Evolutionary conservation across 176 grass and related monocot genomes (phyloP).

Genomic region (Eleusine coracana): DNA sequence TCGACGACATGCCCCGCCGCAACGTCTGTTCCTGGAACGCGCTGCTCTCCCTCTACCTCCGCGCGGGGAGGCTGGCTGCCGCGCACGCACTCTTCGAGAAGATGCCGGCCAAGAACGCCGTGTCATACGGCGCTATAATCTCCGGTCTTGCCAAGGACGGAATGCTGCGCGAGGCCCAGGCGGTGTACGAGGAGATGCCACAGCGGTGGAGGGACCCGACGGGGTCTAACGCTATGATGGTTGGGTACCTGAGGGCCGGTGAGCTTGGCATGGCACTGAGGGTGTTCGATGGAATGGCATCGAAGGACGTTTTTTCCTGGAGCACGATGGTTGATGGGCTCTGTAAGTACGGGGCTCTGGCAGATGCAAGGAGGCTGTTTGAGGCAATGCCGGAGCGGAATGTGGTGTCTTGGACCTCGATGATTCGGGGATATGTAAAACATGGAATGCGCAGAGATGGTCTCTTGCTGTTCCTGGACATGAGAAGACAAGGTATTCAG

Average conservation of each 20-base stretch:
- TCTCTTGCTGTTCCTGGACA: slow-evolving; percentile 56
- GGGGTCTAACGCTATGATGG: slow-evolving; percentile 54
- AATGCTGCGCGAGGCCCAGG: slow-evolving; percentile 58
- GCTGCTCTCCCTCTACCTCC: slow-evolving; percentile 57
- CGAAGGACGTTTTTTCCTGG: slow-evolving; percentile 66
- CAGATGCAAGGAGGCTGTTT: slow-evolving; percentile 57
- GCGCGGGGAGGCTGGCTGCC: slow-evolving; percentile 12
- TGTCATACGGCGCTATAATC: slow-evolving; percentile 66
- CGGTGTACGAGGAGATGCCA: slow-evolving; percentile 51
- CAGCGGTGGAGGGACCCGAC: slow-evolving; percentile 51
- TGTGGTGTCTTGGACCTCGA: slow-evolving; percentile 77
- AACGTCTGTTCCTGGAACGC: slow-evolving; percentile 71
- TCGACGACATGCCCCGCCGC: slow-evolving; percentile 67
- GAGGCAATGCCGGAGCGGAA: slow-evolving; percentile 66
- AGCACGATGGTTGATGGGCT: slow-evolving; percentile 61
- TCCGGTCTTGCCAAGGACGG: slow-evolving; percentile 58
- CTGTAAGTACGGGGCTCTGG: slow-evolving; percentile 57
- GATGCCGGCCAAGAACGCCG: slow-evolving; percentile 57
- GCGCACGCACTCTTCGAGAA: slow-evolving; percentile 57
- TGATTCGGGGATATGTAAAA: slow-evolving; percentile 64
- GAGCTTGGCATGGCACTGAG: slow-evolving; percentile 52
- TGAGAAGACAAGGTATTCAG: slow-evolving; percentile 57
- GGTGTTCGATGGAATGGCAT: slow-evolving; percentile 54
- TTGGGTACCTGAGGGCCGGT: slow-evolving; percentile 55
- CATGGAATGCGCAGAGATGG: slow-evolving; percentile 55